Evolutionary conservation across 116 monocot genomes (phyloP).

Genomic region (Zostera marina): DNA sequence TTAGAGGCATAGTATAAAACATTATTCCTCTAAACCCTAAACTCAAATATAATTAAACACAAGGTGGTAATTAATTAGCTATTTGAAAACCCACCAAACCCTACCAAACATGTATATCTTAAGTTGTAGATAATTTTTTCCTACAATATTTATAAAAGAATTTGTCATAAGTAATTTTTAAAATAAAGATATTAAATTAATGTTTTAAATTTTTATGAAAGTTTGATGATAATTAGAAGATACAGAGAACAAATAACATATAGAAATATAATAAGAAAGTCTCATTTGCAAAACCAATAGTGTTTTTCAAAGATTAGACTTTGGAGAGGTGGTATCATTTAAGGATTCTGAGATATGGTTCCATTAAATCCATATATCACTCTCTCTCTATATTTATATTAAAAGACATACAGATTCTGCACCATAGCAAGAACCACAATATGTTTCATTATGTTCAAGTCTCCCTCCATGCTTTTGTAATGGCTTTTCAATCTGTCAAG

Average conservation of each 20-base stretch:
- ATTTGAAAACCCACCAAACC: not conserved
- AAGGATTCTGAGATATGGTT: too few relatives aligned
- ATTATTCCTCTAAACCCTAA: not conserved
- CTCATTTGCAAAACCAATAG: too few relatives aligned
- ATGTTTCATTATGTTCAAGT: constrained; percentile 52
- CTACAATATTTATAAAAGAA: not conserved
- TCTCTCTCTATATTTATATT: too few relatives aligned
- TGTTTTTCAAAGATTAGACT: too few relatives aligned
- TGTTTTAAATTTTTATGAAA: too few relatives aligned
- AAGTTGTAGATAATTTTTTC: not conserved
- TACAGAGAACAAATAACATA: too few relatives aligned
- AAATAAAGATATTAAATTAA: not conserved
- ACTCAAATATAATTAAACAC: not conserved
- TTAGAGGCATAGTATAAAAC: not conserved
- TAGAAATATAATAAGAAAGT: too few relatives aligned
- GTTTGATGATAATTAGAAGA: too few relatives aligned
- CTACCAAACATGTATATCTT: not conserved
- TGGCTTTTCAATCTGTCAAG: constrained; percentile 28
- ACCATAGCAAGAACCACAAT: constrained; percentile 55
- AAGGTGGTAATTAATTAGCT: not conserved
- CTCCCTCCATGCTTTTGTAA: constrained; percentile 60
- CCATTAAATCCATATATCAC: too few relatives aligned
- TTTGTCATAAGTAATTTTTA: not conserved
- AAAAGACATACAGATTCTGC: constrained; percentile 33
- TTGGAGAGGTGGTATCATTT: too few relatives aligned